Evolutionary conservation across 2,329 filamentous ascomycete species (phyloP).

Genomic region (Colletotrichum tabaci): DNA sequence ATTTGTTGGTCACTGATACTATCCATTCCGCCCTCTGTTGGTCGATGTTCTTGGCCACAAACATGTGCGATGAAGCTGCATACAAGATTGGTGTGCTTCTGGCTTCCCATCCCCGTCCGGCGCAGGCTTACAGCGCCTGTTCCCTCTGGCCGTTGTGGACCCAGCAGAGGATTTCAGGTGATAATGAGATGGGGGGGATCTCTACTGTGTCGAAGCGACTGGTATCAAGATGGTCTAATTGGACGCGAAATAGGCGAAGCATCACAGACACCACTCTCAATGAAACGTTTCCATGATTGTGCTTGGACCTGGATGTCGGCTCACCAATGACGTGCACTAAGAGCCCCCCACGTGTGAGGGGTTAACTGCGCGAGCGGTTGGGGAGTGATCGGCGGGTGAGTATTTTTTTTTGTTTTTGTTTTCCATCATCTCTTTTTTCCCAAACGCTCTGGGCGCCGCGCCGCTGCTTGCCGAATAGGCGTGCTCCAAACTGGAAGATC

Average conservation of each 20-base stretch:
- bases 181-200: neutral
- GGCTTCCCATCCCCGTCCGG: neutral
- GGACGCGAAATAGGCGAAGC: neutral
- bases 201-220: neutral
- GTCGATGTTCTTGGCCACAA: slow-evolving; percentile 2
- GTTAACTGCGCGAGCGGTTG: neutral
- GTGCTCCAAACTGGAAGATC: neutral
- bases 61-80: neutral
- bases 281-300: slow-evolving; percentile 31
- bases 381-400: slow-evolving; percentile 20
- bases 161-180: neutral
- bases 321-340: slow-evolving; percentile 27
- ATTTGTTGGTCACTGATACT: slow-evolving; percentile 16
- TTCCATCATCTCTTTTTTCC: too few relatives aligned
- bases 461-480: neutral
- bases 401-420: neutral
- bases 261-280: slow-evolving; percentile 10
- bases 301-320: neutral
- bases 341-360: slow-evolving; percentile 35
- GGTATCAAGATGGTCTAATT: slow-evolving; percentile 15
- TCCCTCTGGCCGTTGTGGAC: neutral
- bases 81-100: neutral
- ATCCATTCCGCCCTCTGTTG: slow-evolving; percentile 4
- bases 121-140: neutral
- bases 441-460: neutral